These are phyloP conservation scores for Waltiozyma sp. DNA, from an alignment of 1,139 yeast genomes.

Conservation along the genomic window DNA sequence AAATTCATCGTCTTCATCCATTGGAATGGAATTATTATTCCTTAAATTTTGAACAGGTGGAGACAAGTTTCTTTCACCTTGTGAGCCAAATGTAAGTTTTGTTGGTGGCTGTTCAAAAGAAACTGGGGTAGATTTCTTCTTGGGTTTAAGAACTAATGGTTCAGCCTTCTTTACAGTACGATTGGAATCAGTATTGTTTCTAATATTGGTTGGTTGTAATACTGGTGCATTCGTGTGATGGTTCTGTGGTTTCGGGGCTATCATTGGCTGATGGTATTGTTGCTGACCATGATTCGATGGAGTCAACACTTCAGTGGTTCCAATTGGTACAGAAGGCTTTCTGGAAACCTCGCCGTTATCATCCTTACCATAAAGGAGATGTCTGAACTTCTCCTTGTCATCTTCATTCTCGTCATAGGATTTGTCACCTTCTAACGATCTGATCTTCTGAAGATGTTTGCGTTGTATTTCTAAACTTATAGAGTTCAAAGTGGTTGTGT, in stretches of 20 bases:
- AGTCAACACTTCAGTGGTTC: conserved; percentile 15
- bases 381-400: conserved; percentile 14
- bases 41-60: conserved; percentile 7
- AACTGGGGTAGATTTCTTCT: conserved; percentile 1
- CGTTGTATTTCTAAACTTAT: conserved; percentile 28
- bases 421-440: conserved; percentile 10
- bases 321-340: conserved; percentile 7
- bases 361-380: conserved; percentile 12
- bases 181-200: not conserved
- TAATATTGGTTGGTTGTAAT: not conserved
- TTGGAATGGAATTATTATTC: conserved; percentile 4
- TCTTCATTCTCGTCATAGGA: conserved; percentile 6
- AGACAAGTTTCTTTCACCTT: conserved; percentile 2
- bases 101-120: conserved; percentile 1
- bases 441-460: conserved; percentile 21
- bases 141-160: conserved; percentile 11
- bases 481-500: conserved; percentile 26
- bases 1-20: conserved; percentile 19
- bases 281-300: conserved; percentile 11
- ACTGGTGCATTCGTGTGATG: conserved; percentile 8
- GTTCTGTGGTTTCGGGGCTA: not conserved
- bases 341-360: conserved; percentile 3
- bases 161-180: conserved; percentile 9
- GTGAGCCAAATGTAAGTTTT: conserved; percentile 7
- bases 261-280: conserved; percentile 13